Evolutionary conservation across 208 protist species (phyloP), one percentile per base, ranked within the genome.

Genomic region (Naegleria lovaniensis): DNA sequence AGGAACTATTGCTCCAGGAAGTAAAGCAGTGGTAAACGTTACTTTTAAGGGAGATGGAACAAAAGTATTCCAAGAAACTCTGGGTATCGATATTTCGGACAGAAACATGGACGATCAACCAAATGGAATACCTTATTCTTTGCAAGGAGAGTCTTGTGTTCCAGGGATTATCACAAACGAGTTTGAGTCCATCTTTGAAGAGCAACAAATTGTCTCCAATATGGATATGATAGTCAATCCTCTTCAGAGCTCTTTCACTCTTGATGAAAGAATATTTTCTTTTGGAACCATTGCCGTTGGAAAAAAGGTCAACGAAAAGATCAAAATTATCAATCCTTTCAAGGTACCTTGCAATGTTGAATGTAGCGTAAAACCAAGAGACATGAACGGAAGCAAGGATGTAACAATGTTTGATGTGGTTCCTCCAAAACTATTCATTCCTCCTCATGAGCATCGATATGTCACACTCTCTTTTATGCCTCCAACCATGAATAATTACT

Each of bases 151-250:
- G 91, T 95, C 95, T 33, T 98, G 97, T 90, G 95, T 97, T 29
- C 97, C 98, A 33, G 97, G 97, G 48, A 93, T 96, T 84, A 97
- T 98, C 91, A 96, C 95, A 16, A 92, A 92, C n/a, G 95, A 99
- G 92, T 95, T 98, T 84, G 92, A 94, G 15, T 95, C 95, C 38
- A 98, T 99, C 90, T 99, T 99, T 92, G 98, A 99, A 94, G 98
- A 99, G 95, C 98, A 99, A 94, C 94, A 97, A 89, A 94, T 98
- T 19, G 95, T 98, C 29, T 94, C 93, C 88, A 94, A 94, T 48
- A 94, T 98, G 4, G 94, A 96, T 43, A 93, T 93, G 38, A 86
- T 93, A 1, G 9, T 33, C 5, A 36, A 29, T 33, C 11, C 36
- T 33, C 36, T 40, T 0, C 90, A 93, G 29, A 95, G 95, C 39